Conservation (phyloP, 257 asterid species). For the Salvia splendens region DNA sequence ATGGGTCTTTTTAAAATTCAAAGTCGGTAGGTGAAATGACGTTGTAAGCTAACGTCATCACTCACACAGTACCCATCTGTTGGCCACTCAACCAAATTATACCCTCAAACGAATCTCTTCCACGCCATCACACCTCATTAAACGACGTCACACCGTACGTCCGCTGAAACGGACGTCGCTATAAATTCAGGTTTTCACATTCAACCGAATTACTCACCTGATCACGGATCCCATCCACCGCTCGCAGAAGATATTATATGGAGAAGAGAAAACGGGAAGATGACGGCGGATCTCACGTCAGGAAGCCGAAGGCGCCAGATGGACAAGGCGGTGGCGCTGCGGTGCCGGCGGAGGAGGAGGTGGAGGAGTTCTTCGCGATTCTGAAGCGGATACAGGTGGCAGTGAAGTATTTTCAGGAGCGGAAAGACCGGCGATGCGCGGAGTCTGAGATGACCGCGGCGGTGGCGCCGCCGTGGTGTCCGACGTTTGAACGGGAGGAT, state of each 20-base stretch:
- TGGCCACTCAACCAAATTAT: no score
- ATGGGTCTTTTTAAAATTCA: background rate
- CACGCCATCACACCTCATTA: background rate
- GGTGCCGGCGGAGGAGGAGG: constrained; percentile 46
- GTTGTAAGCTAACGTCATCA: background rate
- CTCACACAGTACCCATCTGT: no score
- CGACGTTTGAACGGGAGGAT: constrained; percentile 31
- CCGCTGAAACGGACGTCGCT: background rate
- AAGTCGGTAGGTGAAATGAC: background rate
- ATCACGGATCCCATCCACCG: no score
- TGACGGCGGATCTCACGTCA: constrained; percentile 5
- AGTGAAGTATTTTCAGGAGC: constrained; percentile 28
- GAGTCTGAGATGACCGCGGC: constrained; percentile 4
- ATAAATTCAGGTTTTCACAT: background rate
- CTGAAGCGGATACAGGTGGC: constrained; percentile 45
- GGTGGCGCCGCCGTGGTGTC: constrained; percentile 24
- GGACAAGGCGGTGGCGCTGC: background rate
- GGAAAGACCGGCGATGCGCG: constrained; percentile 15
- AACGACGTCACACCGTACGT: constrained; percentile 11
- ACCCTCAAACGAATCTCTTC: background rate
- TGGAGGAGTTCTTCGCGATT: constrained; percentile 55
- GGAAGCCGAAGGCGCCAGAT: background rate
- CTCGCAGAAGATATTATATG: no score
- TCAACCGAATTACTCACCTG: background rate
- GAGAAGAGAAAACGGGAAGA: constrained; percentile 29